Base-by-base conservation (phyloP, 345 rosid genomes). In the Clarkia xantiana region DNA sequence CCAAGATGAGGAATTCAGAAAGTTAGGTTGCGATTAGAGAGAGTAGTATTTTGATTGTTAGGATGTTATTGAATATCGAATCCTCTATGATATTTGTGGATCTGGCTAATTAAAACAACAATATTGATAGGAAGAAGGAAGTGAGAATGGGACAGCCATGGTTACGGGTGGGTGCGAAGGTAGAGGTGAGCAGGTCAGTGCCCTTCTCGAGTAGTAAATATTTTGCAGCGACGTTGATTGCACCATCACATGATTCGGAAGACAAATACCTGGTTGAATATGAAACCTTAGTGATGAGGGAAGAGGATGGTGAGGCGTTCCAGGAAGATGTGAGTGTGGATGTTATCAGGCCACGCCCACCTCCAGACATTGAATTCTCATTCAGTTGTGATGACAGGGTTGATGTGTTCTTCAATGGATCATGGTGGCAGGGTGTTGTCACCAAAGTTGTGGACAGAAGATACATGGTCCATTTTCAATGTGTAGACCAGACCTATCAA, bases 351-450 rank as follows among this genome's bases (percentile, higher is more conserved):
- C 65, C 60, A 7, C 8, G 8, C 14, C 65, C 59, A 17, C 60
- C 60, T 5, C 10, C 22, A 15, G 55, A 54, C 14, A 14, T 11
- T 14, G 3, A 22, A 12, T 9, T 47, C 14, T 47, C n/a, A n/a
- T 55, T 61, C 53, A 14, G 22, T 14, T 19, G 52, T 16, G 19
- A 18, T 17, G 65, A 54, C 11, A 15, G 8, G 4, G 65, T 61
- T 10, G 65, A 61, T 34, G 60, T 59, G 14, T 47, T 61, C 45
- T 22, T 61, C 40, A 47, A 43, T 14, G 65, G 65, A 40, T 59
- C 55, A 2, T 61, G 65, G 65, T 54, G 59, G 55, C 54, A 61
- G 40, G 65, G 65, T 9, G 60, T 43, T 18, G 38, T 61, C 12
- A 49, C 55, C 12, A 55, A 43, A 46, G 48, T 29, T 12, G 14